Evolutionary conservation across 1,139 yeast species (phyloP).

Genomic region (Lodderomyces margitis): DNA sequence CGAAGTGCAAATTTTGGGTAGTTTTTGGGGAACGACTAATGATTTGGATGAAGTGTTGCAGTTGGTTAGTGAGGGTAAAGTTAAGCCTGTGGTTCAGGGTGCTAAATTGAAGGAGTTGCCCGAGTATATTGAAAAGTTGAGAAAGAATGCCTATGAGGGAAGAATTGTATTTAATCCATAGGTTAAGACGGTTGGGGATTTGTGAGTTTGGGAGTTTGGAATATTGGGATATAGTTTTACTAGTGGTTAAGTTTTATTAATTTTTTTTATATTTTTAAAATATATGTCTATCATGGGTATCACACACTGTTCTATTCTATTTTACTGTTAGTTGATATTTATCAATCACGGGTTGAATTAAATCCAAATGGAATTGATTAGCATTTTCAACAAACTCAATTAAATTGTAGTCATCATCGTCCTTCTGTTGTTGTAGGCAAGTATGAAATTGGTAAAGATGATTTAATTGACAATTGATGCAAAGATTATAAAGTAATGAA

Average conservation of each 20-base stretch:
- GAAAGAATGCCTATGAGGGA: conserved; percentile 35
- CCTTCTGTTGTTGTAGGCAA: background rate
- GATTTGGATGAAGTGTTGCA: conserved; percentile 41
- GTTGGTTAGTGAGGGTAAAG: conserved; percentile 35
- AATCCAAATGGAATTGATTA: conserved; percentile 14
- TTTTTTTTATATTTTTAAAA: too few species aligned
- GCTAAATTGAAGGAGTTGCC: conserved; percentile 35
- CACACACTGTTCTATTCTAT: background rate
- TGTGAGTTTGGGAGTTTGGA: background rate
- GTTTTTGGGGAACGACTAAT: conserved; percentile 42
- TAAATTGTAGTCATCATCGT: conserved; percentile 13
- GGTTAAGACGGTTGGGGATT: background rate
- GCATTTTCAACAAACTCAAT: conserved; percentile 12
- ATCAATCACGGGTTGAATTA: conserved; percentile 14
- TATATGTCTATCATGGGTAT: background rate
- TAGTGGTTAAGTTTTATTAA: too few species aligned
- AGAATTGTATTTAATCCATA: conserved; percentile 39
- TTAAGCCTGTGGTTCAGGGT: conserved; percentile 34
- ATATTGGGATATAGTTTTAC: background rate
- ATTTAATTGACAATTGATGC: conserved; percentile 23
- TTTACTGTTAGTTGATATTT: conserved; percentile 13
- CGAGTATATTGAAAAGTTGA: conserved; percentile 30
- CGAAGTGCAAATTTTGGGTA: conserved; percentile 36
- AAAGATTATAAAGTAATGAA: conserved; percentile 34
- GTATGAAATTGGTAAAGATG: conserved; percentile 16